Evolutionary conservation across 495 filamentous ascomycete species (phyloP), one percentile per base, ranked within the genome.

Genomic region (Patellaria atrata): DNA sequence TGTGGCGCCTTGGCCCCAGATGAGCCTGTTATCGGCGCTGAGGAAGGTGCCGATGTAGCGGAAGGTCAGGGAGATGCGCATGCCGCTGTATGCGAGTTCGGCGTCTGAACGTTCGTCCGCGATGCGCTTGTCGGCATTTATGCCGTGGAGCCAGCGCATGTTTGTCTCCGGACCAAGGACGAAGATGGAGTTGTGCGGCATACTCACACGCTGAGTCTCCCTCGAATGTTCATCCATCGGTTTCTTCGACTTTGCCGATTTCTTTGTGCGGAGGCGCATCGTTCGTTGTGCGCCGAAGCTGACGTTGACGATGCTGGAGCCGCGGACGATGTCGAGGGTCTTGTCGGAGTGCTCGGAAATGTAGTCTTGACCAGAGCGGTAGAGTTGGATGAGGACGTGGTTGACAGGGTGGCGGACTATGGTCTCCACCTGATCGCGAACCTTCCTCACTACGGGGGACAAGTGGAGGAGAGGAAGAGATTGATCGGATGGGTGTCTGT

Each of bases 291-390:
- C 89, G 4, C 89, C 89, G 13, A 99, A 64, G 39, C 82, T 92
- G 29, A 94, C 75, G 51, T 96, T 96, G 35, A 83, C 84, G 40
- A 99, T 92, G 37, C 60, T 81, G 9, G 75, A 85, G 9, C 69
- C 75, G 26, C 68, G 73, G 22, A 70, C 75, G 34, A 99, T 91
- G 45, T 99, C 89, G 4, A 99, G 58, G 0, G 87, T 94, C 59
- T 99, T 99, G 50, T 99, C 89, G 19, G 79, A 84, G 53, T 99
- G 89, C 50, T 99, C 91, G 6, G 84, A 92, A 40, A 99, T 99
- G 45, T 81, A 79, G 54, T 97, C 89, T n/a, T 76, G 68, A 13
- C 91, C 86, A 45, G 71, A 65, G 7, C 89, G 85, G 49, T 97
- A 97, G 26, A 86, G 70, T 51, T 97, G 89, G 22, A 96, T 87